Percentiles rank a stretch among this genome's conserved stretches.
Conservation (phyloP, 805 yeast genomes). For the Vanderwaltozyma yarrowii region DNA sequence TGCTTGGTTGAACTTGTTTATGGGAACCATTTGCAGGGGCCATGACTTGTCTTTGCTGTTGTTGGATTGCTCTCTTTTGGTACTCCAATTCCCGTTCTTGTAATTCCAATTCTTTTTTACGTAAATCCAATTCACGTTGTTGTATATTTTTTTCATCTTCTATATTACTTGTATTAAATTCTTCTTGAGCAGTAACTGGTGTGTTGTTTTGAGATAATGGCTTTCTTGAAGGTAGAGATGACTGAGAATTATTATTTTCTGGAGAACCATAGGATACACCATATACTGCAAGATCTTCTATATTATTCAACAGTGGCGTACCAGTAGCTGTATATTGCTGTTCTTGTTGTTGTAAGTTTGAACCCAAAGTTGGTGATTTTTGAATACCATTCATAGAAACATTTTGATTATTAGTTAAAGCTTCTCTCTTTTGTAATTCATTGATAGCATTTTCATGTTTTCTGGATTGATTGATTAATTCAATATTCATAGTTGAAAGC, state of each 20-base stretch:
- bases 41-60: slow-evolving; percentile 6
- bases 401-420: too few species aligned
- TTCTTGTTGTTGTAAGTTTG: neutral
- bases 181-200: slow-evolving; percentile 9
- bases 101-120: slow-evolving; percentile 26
- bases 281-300: slow-evolving; percentile 25
- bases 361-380: neutral
- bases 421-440: neutral
- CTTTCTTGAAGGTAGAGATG: slow-evolving; percentile 4
- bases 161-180: neutral
- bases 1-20: slow-evolving; percentile 1
- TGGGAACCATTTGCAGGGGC: neutral
- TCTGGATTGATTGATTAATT: slow-evolving; percentile 1
- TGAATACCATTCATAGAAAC: neutral
- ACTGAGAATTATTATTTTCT: slow-evolving; percentile 1
- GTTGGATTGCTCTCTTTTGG: slow-evolving; percentile 22
- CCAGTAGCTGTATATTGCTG: slow-evolving; percentile 17
- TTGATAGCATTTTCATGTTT: slow-evolving; percentile 1
- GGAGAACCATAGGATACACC: slow-evolving; percentile 21
- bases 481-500: slow-evolving; percentile 1
- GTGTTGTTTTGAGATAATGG: slow-evolving; percentile 7
- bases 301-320: slow-evolving; percentile 25
- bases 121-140: slow-evolving; percentile 26
- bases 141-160: slow-evolving; percentile 13
- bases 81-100: slow-evolving; percentile 28